Evolutionary conservation across 352 stramenopile species (phyloP), one percentile per base, ranked within the genome.

Genomic region (Globisporangium echinulatum): DNA sequence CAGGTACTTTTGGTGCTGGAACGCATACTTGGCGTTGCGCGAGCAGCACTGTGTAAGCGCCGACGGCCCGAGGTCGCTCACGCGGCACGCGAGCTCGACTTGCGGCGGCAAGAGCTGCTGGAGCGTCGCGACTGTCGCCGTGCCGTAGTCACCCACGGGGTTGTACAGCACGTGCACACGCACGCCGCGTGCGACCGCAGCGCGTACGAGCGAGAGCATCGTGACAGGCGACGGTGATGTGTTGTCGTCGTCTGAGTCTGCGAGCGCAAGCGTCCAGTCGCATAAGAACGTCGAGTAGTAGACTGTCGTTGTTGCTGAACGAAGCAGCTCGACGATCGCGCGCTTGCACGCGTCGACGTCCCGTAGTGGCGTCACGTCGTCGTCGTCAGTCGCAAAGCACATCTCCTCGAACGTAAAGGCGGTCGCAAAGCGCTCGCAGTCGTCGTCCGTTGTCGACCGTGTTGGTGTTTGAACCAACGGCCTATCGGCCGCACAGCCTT

Each of bases 1-100:
- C 43, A 92, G 46, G 50, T 92, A 92, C 68, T 92, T 92, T 54
- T 90, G 82, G 59, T 92, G 82, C 54, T 92, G 82, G 66, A 92
- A 92, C 38, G 76, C 82, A 62, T 92, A 92, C 50, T 81, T 82
- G 19, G 79, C 88, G 59, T 92, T 92, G 69, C 90, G 90, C 42
- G 82, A 92, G 56, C 87, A 56, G 46, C 68, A 69, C 19, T 63
- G 60, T 7, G 74, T 83, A 38, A 66, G 51, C 7, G 70, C 40
- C 46, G 62, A 78, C 19, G 82, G 82, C 4, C 82, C 82, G 3
- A 89, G 56, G 59, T 92, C 77, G 57, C 82, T 92, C 50, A 88
- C 80, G 14, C 74, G 72, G 59, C 71, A 88, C 43, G 77, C 65
- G 17, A 92, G 68, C 33, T 75, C 65, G 36, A 90, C 74, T 49